phyloP scores from a whole-genome alignment of 495 filamentous ascomycete genomes.

The Rostrohypoxylon terebratum region DNA sequence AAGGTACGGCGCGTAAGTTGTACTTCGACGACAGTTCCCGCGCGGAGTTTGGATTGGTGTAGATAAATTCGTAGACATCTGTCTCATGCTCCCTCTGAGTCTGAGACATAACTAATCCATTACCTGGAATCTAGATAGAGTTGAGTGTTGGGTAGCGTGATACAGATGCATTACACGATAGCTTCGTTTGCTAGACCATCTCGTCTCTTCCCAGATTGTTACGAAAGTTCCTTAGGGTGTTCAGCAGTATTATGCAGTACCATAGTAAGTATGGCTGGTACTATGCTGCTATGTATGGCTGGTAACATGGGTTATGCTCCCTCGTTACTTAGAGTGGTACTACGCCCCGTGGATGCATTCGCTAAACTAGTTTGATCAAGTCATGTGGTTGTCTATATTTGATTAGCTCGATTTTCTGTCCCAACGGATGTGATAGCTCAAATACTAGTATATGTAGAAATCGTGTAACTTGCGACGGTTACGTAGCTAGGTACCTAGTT shows the following conservation, averaged over 20 bases:
- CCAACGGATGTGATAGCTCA: slow-evolving; percentile 2
- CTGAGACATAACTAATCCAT: too few species aligned
- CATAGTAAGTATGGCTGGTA: not conserved
- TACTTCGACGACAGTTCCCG: slow-evolving; percentile 15
- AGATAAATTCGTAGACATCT: slow-evolving; percentile 3
- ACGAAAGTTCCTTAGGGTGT: not conserved
- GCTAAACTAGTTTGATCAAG: slow-evolving; percentile 19
- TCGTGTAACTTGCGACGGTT: slow-evolving; percentile 13
- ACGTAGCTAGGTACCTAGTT: not conserved
- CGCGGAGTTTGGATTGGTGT: slow-evolving; percentile 4
- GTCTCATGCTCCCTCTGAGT: slow-evolving; percentile 20
- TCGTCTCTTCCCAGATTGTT: not conserved
- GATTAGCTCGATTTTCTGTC: slow-evolving; percentile 20
- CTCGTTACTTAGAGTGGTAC: slow-evolving; percentile 7
- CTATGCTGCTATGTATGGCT: not conserved
- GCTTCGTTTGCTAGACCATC: slow-evolving; percentile 2
- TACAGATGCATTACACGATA: slow-evolving; percentile 6
- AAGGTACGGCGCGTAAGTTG: slow-evolving; percentile 36
- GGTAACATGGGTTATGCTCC: not conserved
- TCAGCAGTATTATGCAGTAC: not conserved
- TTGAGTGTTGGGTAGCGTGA: not conserved
- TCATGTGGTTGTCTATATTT: slow-evolving; percentile 37
- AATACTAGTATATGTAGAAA: not conserved
- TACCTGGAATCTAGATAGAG: not conserved
- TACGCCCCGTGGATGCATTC: slow-evolving; percentile 38